Evolutionary conservation across 106 monocot genomes (phyloP), one percentile per base, ranked within the genome.

Genomic region (Acorus gramineus): DNA sequence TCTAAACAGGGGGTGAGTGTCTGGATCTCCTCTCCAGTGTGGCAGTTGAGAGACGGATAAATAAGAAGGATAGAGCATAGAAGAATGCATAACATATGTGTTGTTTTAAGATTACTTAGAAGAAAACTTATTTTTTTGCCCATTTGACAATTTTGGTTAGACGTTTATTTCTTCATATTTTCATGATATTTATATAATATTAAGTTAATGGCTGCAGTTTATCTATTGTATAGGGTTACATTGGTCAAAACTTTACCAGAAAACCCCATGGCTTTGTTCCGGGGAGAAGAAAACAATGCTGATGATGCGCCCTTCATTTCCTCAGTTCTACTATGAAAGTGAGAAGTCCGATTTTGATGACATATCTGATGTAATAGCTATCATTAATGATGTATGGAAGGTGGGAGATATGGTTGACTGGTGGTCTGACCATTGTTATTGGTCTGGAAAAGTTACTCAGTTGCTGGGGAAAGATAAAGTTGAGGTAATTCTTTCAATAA

Each of bases 391-490:
- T 63, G 42, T 74, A 5, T 80, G 82, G 86, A 67, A 74, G 74
- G 57, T 83, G 48, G 86, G 82, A n/a, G 82, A 86, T 77, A 65
- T 80, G 72, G 77, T 86, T 80, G 86, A 86, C 63, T 83, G 79
- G 74, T 77, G 77, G 77, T 76, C 2, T 59, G 77, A 80, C 14
- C 54, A 52, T 64, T 82, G 79, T 71, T 83, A 70, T 56, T 86
- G 86, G 86, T 79, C 82, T 60, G 86, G 77, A 57, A 77, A 46
- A 64, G 62, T 86, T 44, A 77, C 52, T 52, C n/a, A 74, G 46
- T 50, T 86, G 57, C 65, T 73, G 50, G 71, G 55, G 53, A 63
- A 70, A 59, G 77, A 69, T 55, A 67, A 65, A 55, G 77, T 86
- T 8, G 11, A 74, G 82, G 86, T 86, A 82, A 14, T 45, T 8